Evolutionary conservation across 2,329 filamentous ascomycete genomes (phyloP), one percentile per base, ranked within the genome.

Genomic region (Penicillium hesseltinei): DNA sequence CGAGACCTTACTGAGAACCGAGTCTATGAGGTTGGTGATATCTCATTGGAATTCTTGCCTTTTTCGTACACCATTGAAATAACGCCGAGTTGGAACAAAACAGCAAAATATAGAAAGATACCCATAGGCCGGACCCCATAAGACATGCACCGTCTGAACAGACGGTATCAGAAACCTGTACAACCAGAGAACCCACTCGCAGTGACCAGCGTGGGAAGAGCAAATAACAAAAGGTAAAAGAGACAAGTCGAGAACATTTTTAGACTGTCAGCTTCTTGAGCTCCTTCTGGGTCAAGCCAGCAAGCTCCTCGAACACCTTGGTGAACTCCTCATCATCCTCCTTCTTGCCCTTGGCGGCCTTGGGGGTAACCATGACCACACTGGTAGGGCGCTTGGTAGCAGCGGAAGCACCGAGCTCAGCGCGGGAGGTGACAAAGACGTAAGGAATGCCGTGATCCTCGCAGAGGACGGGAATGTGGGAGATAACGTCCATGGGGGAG

Each of bases 401-500:
- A 60, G 92, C 92, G 4, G 94, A 93, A 66, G 91, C 90, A 71
- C 94, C 94, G 57, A 99, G 86, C 80, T 97, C 93, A 60, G 92
- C 93, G 68, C 94, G 88, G 71, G 90, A 95, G 60, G 88, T 86
- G 69, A 99, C 90, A 77, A 95, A 99, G 77, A 99, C 86, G 80
- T 97, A 99, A 35, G 94, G 94, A 59, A 97, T 91, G 78, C 90
- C 91, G 83, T 97, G 92, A 80, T 97, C 93, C 81, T 99, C 94
- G 84, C 94, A 97, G 57, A 97, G 88, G 57, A 99, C 90, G 69
- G 94, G 94, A 65, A 99, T 90, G 80, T 99, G 94, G 59, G 91
- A 94, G 80, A 99, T 97, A 75, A 99, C 94, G 77, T 99, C 94
- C 88, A 94, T 93, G 65, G 94, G 94, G 52, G 91, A 96, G 81